Evolutionary conservation across 768 basidiomycete genomes (phyloP).

Genomic region (Mycena chlorophos): DNA sequence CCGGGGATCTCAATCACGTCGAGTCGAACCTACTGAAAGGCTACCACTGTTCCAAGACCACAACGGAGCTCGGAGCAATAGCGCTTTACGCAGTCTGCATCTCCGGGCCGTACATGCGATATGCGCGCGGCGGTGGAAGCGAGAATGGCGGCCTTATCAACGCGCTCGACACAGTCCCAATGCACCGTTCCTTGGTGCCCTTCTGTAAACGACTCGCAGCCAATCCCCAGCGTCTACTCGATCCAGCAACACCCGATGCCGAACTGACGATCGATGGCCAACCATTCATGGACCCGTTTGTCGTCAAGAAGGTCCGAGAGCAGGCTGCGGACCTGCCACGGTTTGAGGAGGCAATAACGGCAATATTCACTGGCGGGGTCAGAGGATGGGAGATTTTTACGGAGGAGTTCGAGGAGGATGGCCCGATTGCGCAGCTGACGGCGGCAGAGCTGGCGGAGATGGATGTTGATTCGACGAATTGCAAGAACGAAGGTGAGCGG

Average conservation of each 20-base stretch:
- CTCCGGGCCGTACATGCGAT: constrained; percentile 28
- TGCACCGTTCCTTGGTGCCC: background rate
- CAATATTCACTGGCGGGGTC: background rate
- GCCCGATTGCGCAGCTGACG: background rate
- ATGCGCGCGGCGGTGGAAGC: constrained; percentile 14
- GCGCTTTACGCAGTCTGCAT: constrained; percentile 23
- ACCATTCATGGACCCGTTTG: background rate
- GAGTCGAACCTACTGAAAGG: constrained; percentile 27
- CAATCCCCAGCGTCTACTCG: background rate
- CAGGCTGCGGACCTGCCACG: background rate
- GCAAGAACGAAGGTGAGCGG: background rate
- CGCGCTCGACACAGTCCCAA: background rate
- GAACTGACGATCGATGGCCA: background rate
- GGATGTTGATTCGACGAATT: background rate
- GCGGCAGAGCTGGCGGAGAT: background rate
- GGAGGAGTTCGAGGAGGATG: background rate
- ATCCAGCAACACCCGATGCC: background rate
- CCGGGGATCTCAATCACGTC: constrained; percentile 20
- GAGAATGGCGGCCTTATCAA: background rate
- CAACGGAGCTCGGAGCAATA: constrained; percentile 26
- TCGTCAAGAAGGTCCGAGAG: background rate
- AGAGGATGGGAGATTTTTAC: background rate
- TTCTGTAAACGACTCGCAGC: background rate
- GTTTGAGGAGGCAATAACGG: background rate
- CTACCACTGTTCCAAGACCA: constrained; percentile 20